Conservation (phyloP, 2,329 filamentous ascomycete species). For the Fusarium mexicanum region DNA sequence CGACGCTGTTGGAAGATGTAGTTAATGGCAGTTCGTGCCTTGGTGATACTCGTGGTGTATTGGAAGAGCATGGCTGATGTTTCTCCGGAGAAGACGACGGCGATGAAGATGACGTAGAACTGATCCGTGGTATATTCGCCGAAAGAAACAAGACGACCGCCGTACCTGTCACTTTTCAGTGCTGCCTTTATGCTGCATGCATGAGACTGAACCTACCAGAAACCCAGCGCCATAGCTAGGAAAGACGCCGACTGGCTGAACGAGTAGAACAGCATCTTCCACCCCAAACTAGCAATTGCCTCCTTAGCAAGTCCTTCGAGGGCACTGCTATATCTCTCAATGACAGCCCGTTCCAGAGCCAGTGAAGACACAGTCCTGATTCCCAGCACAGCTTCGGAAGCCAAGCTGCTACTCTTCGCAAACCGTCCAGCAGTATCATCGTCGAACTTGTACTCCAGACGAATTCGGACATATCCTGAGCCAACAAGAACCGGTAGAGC, state of each 20-base stretch:
- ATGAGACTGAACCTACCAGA: slow-evolving; percentile 44
- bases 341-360: slow-evolving; percentile 56
- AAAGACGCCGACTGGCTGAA: slow-evolving; percentile 54
- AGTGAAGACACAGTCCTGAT: slow-evolving; percentile 61
- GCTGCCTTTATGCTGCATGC: not conserved
- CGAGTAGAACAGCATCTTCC: slow-evolving; percentile 55
- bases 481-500: slow-evolving; percentile 57
- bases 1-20: slow-evolving; percentile 57
- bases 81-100: slow-evolving; percentile 58
- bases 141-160: slow-evolving; percentile 51
- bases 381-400: slow-evolving; percentile 59
- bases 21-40: slow-evolving; percentile 58
- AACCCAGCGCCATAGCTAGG: slow-evolving; percentile 52
- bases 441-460: slow-evolving; percentile 59
- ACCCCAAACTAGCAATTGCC: slow-evolving; percentile 45
- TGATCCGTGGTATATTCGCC: slow-evolving; percentile 58
- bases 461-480: slow-evolving; percentile 59
- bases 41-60: slow-evolving; percentile 62
- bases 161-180: slow-evolving; percentile 45
- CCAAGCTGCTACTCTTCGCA: slow-evolving; percentile 58
- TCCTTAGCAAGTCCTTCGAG: slow-evolving; percentile 46
- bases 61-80: slow-evolving; percentile 55
- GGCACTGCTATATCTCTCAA: slow-evolving; percentile 47
- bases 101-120: slow-evolving; percentile 63
- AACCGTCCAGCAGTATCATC: slow-evolving; percentile 55